These are phyloP conservation scores for Globisporangium spinosum DNA, from an alignment of 352 stramenopile genomes.

Conservation along the genomic window DNA sequence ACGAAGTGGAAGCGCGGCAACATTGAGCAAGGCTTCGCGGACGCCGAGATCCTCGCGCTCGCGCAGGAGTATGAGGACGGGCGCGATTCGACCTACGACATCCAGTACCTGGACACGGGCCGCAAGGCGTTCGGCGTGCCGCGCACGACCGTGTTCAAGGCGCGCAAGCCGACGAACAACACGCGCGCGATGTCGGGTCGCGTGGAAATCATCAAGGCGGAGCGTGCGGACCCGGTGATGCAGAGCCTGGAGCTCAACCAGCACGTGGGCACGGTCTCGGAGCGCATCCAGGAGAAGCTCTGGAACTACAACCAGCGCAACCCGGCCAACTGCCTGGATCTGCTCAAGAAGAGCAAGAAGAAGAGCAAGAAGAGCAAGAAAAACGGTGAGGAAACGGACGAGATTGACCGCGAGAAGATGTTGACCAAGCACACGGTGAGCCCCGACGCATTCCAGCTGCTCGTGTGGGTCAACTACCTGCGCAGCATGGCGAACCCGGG, in stretches of 20 bases:
- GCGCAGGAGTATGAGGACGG: slow-evolving; percentile 60
- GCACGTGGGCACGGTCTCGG: slow-evolving; percentile 84
- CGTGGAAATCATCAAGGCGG: slow-evolving; percentile 76
- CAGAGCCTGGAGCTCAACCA: slow-evolving; percentile 80
- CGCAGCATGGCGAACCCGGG: slow-evolving; percentile 94
- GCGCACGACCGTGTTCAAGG: slow-evolving; percentile 75
- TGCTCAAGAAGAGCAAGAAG: slow-evolving; percentile 50
- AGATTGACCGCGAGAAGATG: slow-evolving; percentile 72
- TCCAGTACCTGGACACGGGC: slow-evolving; percentile 85
- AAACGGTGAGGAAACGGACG: slow-evolving; percentile 31
- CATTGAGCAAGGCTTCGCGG: slow-evolving; percentile 74
- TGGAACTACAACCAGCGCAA: slow-evolving; percentile 76
- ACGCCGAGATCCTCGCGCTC: slow-evolving; percentile 65
- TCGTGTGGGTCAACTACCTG: slow-evolving; percentile 98
- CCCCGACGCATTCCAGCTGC: slow-evolving; percentile 84
- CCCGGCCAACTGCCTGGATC: slow-evolving; percentile 61
- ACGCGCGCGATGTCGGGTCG: slow-evolving; percentile 75
- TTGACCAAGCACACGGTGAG: slow-evolving; percentile 72
- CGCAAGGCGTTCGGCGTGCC: slow-evolving; percentile 76
- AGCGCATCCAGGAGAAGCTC: slow-evolving; percentile 83
- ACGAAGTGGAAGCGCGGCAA: slow-evolving; percentile 86
- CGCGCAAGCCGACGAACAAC: slow-evolving; percentile 53
- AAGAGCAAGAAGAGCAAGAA: slow-evolving; percentile 85
- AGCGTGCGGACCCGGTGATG: slow-evolving; percentile 82
- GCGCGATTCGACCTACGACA: slow-evolving; percentile 76